These are phyloP conservation scores for Verticillium klebahnii DNA, from an alignment of 2,329 filamentous ascomycete species.

Conservation along the genomic window DNA sequence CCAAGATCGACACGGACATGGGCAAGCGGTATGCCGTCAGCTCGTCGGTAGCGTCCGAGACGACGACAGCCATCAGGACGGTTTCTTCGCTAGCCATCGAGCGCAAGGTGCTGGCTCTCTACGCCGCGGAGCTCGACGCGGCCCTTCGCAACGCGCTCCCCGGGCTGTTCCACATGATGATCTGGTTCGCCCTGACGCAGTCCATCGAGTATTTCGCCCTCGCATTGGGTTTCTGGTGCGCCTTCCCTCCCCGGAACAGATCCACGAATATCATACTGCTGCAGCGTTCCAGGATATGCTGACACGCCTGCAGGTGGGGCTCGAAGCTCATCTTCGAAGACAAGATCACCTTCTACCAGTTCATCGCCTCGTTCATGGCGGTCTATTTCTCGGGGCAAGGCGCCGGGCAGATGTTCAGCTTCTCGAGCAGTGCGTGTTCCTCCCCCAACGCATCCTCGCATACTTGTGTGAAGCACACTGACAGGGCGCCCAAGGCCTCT, in stretches of 20 bases:
- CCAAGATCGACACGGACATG: slow-evolving; percentile 7
- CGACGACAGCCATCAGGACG: slow-evolving; percentile 11
- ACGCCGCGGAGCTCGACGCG: neutral
- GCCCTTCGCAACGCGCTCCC: neutral
- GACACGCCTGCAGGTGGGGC: neutral
- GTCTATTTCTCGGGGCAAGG: slow-evolving; percentile 19
- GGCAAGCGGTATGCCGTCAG: slow-evolving; percentile 9
- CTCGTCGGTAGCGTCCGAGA: slow-evolving; percentile 12
- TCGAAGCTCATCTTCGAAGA: neutral
- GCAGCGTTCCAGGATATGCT: neutral
- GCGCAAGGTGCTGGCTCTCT: slow-evolving; percentile 1
- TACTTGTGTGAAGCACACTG: neutral
- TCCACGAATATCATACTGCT: no score
- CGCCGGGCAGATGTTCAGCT: slow-evolving; percentile 4
- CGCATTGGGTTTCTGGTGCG: slow-evolving; percentile 31
- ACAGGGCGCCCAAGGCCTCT: slow-evolving; percentile 10
- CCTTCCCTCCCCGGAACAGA: no score
- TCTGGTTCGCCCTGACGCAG: slow-evolving; percentile 21
- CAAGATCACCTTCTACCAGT: slow-evolving; percentile 5
- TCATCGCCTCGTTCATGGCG: slow-evolving; percentile 25
- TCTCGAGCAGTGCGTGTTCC: slow-evolving; percentile 1
- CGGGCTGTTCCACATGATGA: slow-evolving; percentile 16
- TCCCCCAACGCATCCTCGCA: neutral
- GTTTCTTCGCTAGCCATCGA: slow-evolving; percentile 11
- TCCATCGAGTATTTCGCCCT: slow-evolving; percentile 23